These are phyloP conservation scores for Fraxinus albicans DNA, from an alignment of 305 asterid genomes.

Conservation along the genomic window DNA sequence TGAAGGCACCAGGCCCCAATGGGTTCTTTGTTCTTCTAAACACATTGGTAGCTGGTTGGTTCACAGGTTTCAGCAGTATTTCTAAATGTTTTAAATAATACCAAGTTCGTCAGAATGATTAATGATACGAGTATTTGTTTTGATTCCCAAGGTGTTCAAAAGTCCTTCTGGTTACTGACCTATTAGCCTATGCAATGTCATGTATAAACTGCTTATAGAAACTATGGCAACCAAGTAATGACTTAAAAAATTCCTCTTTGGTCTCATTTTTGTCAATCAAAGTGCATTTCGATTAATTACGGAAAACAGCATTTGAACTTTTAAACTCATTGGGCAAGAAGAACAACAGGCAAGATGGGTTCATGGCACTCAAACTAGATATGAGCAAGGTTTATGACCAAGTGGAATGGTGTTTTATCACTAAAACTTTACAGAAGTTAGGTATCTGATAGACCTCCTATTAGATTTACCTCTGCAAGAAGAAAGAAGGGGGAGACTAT, in stretches of 20 bases:
- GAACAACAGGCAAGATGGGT: not conserved
- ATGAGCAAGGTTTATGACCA: not conserved
- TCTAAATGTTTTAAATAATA: not conserved
- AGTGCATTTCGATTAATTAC: not conserved
- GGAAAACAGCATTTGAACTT: not conserved
- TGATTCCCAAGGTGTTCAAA: not conserved
- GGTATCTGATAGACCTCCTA: not conserved
- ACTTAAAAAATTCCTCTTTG: not conserved
- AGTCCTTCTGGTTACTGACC: not conserved
- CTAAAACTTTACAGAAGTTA: not conserved
- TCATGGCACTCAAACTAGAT: not conserved
- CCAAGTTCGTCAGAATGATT: not conserved
- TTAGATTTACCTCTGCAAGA: no score
- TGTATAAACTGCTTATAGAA: not conserved
- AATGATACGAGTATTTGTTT: not conserved
- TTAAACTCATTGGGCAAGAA: not conserved
- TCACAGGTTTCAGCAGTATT: no score
- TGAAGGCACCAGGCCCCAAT: no score
- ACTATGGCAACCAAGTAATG: not conserved
- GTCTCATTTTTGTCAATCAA: not conserved
- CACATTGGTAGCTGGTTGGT: no score
- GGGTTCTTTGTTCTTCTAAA: no score
- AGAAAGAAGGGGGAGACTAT: no score
- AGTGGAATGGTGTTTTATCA: not conserved
- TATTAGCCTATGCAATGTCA: not conserved